Evolutionary conservation across 345 rosid genomes (phyloP), one percentile per base, ranked within the genome.

Genomic region (Pistacia atlantica): DNA sequence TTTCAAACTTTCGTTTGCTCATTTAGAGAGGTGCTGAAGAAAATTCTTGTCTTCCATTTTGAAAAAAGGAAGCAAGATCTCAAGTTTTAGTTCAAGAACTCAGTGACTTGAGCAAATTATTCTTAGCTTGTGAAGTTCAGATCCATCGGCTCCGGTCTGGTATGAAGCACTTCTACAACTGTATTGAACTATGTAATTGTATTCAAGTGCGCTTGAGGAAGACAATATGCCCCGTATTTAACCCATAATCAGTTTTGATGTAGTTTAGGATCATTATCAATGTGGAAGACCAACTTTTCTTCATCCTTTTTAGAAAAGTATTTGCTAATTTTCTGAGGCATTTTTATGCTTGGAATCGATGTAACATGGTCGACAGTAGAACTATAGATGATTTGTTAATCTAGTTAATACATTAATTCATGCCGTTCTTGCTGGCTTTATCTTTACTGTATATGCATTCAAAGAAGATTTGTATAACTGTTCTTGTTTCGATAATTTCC

Each of bases 171-270:
- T 51, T n/a, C 16, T 9, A 42, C 63, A 33, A 56, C 28, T 6
- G 64, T 55, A 37, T 25, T 51, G 62, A 45, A 62, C 55, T 59
- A 25, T 76, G 65, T 62, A 62, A 42, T 73, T 67, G 51, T 67
- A 62, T 8, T 56, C 17, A 37, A 67, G 72, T 68, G 38, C 62
- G 57, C 54, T 52, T 57, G 4, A 31, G 72, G 61, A 25, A 67
- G 6, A 42, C 35, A n/a, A 48, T 45, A 67, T 11, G 35, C 62
- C 60, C 58, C 56, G 72, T 7, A 49, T 42, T 28, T 63, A 12
- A 63, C 56, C 76, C 28, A 10, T 69, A 65, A 45, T 60, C 77
- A 80, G 58, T 85, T 83, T 77, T 85, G 83, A 70, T 62, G 48
- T 49, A 80, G 80, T 54, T 60, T 79, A 82, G 76, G 69, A 56